phyloP scores from a whole-genome alignment of 1,139 yeast genomes.

The Geotrichum phurueaensis region DNA sequence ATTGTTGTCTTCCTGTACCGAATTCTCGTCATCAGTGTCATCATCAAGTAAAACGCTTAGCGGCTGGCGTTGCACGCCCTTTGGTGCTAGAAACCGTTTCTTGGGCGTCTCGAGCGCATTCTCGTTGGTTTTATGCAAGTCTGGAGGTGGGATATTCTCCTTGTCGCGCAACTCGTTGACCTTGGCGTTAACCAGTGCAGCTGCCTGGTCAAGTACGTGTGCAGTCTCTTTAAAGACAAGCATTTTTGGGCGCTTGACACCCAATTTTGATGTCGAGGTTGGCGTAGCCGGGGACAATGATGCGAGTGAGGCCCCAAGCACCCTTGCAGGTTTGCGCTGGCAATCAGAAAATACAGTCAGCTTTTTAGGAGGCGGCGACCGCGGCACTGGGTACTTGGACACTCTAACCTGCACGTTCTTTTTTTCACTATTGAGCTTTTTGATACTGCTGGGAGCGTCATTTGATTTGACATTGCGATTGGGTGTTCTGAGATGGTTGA shows the following conservation, averaged over 20 bases:
- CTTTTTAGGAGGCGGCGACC: not conserved
- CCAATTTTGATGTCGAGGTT: not conserved
- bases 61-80: not conserved
- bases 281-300: not conserved
- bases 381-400: not conserved
- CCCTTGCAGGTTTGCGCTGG: not conserved
- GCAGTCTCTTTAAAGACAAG: not conserved
- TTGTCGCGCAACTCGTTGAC: slow-evolving; percentile 10
- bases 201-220: not conserved
- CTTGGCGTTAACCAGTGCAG: slow-evolving; percentile 13
- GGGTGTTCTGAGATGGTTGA: not conserved
- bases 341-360: not conserved
- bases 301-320: not conserved
- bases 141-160: slow-evolving; percentile 11
- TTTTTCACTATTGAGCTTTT: not conserved
- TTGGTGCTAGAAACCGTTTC: not conserved
- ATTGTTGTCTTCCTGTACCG: not conserved
- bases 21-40: not conserved
- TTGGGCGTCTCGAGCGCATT: not conserved
- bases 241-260: not conserved
- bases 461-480: not conserved
- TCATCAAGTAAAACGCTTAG: not conserved
- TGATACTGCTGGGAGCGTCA: not conserved
- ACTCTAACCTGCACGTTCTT: not conserved
- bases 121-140: not conserved